phyloP scores from a whole-genome alignment of 495 filamentous ascomycete genomes.

The Penicillium malachiteum region DNA sequence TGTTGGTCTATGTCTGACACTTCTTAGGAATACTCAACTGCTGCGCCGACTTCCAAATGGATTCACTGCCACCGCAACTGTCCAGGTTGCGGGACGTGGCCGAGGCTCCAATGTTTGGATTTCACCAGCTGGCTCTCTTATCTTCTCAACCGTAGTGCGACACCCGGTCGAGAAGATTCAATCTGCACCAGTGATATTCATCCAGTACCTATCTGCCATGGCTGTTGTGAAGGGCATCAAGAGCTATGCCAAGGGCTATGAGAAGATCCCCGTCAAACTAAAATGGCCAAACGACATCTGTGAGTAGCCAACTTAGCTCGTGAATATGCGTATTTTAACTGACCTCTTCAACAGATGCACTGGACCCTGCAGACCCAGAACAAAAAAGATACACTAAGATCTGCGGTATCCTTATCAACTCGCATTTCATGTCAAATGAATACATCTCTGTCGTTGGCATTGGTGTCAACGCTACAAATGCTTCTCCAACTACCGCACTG shows the following conservation, averaged over 20 bases:
- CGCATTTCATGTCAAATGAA: constrained; percentile 69
- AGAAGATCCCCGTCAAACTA: constrained; percentile 72
- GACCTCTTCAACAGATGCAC: constrained; percentile 53
- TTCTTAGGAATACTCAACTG: constrained; percentile 67
- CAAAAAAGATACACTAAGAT: constrained; percentile 80
- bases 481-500: constrained; percentile 82
- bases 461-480: constrained; percentile 85
- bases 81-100: constrained; percentile 87
- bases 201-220: constrained; percentile 89
- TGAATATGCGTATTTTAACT: neutral
- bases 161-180: constrained; percentile 70
- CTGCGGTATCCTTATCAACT: constrained; percentile 90
- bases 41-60: constrained; percentile 75
- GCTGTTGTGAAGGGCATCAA: constrained; percentile 88
- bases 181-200: constrained; percentile 83
- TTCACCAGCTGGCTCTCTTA: constrained; percentile 78
- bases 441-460: constrained; percentile 89
- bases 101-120: constrained; percentile 95
- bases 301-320: constrained; percentile 18
- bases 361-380: constrained; percentile 62
- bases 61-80: constrained; percentile 86
- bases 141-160: constrained; percentile 83
- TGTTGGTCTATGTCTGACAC: constrained; percentile 13
- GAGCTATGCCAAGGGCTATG: constrained; percentile 73
- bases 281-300: constrained; percentile 99